Evolutionary conservation across 1,139 yeast species (phyloP), one percentile per base, ranked within the genome.

Genomic region (Dujonia santamariae): DNA sequence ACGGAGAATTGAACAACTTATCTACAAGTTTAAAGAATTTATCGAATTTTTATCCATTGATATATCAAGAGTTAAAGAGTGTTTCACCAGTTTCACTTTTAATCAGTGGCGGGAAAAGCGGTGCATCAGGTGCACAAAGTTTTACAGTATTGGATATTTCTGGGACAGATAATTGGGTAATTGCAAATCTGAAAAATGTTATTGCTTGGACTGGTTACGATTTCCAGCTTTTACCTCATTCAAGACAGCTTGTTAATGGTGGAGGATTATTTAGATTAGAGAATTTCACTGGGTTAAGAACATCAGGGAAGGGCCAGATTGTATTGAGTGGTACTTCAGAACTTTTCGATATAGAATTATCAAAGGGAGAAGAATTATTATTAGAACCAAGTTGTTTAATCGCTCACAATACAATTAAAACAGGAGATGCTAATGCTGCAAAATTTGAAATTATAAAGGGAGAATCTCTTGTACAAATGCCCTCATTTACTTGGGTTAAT

Each of bases 181-280:
- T 71, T n/a, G 35, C 53, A 7, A 57, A 57, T 15, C 53, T 54
- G 31, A 51, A 56, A 6, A 50, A 52, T 35, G 39, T 73, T 15
- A 52, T 69, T 12, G 75, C 75, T 2, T 73, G 78, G 78, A 54
- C 68, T 1, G 76, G 76, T 0, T 55, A 56, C 31, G 56, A 61
- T 36, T 39, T 67, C 12, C 44, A 51, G 16, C 34, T 70, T 14
- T 26, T 28, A 16, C 24, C 29, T 15, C 34, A 34, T n/a, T 45
- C 53, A 4, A 29, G 31, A 7, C 31, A 38, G 9, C 34, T 46
- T 4, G 18, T 19, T 11, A 28, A 17, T 13, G 11, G 17, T 11
- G 16, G 30, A 11, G 26, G 33, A 2, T n/a, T 28, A n/a, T 36
- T 35, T 11, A 16, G 41, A 8, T 39, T 60, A n/a, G 42, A 44